phyloP scores from a whole-genome alignment of 2,329 filamentous ascomycete genomes.

The Bipolaris sorokiniana region DNA sequence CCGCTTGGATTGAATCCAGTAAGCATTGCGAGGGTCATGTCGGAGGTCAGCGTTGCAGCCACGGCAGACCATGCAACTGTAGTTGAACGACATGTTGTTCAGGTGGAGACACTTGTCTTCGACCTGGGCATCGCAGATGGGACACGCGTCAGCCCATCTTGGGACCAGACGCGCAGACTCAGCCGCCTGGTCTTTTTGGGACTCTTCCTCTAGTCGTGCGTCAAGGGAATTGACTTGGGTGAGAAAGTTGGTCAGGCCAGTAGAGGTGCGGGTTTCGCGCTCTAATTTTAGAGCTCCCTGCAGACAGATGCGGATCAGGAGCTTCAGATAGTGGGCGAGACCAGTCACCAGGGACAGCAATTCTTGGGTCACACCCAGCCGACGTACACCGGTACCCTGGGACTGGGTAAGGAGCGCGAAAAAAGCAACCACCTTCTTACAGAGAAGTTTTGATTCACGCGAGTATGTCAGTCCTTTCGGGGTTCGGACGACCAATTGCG shows the following conservation, averaged over 20 bases:
- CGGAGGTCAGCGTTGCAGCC: conserved; percentile 78
- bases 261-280: conserved; percentile 75
- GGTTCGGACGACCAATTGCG: conserved; percentile 69
- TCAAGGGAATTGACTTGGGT: conserved; percentile 86
- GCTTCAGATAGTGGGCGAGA: conserved; percentile 94
- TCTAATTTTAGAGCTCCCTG: conserved; percentile 92
- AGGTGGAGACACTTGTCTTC: conserved; percentile 88
- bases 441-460: conserved; percentile 96
- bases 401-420: conserved; percentile 94
- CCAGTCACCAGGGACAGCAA: conserved; percentile 97
- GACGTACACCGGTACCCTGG: conserved; percentile 85
- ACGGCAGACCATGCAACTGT: conserved; percentile 73
- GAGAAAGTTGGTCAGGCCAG: conserved; percentile 82
- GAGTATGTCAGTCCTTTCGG: conserved; percentile 89
- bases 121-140: conserved; percentile 80
- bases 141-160: conserved; percentile 74
- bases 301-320: conserved; percentile 94
- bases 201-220: conserved; percentile 44
- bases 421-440: conserved; percentile 99
- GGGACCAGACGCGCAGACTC: conserved; percentile 54
- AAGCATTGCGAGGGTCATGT: conserved; percentile 69
- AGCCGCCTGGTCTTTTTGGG: conserved; percentile 48
- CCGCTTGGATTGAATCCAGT: conserved; percentile 71
- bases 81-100: conserved; percentile 81
- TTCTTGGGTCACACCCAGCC: conserved; percentile 95